A percentile compares a stretch with the other conserved stretches of the same genome.
These are phyloP conservation scores for Fraxinus paxiana DNA, from an alignment of 305 asterid genomes.

Conservation along the genomic window DNA sequence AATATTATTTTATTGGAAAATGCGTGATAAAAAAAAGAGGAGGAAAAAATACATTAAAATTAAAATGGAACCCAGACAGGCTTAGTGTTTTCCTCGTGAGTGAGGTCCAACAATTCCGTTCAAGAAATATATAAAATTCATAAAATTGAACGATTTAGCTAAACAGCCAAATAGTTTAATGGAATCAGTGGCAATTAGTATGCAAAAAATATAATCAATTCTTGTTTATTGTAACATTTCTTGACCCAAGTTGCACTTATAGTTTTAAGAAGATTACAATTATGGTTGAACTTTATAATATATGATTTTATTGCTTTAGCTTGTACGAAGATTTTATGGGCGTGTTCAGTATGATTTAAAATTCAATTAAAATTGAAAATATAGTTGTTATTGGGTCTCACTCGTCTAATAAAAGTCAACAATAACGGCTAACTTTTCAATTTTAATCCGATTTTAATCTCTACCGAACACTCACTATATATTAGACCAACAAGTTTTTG, in stretches of 20 bases:
- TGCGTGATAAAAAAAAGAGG: background rate
- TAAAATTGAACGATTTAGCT: background rate
- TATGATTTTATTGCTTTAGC: background rate
- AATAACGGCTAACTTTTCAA: too few relatives aligned
- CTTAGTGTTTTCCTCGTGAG: background rate
- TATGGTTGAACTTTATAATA: background rate
- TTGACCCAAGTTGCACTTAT: background rate
- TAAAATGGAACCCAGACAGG: background rate
- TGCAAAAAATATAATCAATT: background rate
- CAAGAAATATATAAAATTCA: background rate
- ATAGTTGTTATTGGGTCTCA: too few relatives aligned
- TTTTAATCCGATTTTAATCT: too few relatives aligned
- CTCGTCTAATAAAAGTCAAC: too few relatives aligned
- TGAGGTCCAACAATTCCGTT: background rate
- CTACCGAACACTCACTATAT: background rate
- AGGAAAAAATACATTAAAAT: background rate
- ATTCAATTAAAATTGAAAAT: too few relatives aligned
- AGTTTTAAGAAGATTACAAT: background rate
- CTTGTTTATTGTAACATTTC: background rate
- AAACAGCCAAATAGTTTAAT: background rate
- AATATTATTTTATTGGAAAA: too few relatives aligned
- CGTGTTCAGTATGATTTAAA: too few relatives aligned
- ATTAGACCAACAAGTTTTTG: background rate
- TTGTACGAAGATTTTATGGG: background rate
- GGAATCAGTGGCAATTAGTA: background rate